Base-by-base conservation (phyloP, 2,329 filamentous ascomycete genomes). In the Pseudocercospora crystallina region DNA sequence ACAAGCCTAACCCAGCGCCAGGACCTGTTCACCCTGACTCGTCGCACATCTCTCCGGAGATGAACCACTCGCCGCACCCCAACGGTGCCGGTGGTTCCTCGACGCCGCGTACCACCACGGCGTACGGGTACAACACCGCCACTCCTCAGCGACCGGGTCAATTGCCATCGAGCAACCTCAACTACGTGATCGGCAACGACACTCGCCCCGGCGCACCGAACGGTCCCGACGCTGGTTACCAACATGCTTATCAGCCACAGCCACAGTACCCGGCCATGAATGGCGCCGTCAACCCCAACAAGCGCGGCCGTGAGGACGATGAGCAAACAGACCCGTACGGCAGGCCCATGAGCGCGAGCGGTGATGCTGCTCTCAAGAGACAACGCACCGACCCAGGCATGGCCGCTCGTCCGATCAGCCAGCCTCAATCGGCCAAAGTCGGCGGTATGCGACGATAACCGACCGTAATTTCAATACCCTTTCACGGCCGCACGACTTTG, bases 141-240 rank as follows among this genome's bases (percentile, higher is more conserved):
- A 91, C 89, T 1, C 87, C 91, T 42, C 90, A 90, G 15, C 85
- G 90, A 36, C 77, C 81, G 8, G 75, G 79, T 50, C 74, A 76
- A 37, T 78, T 84, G 53, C 80, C 86, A 3, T 85, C 88, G 1
- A 91, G 89, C 76, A 95, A 84, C 66, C 76, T 96, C 43, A 95
- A 95, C 78, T 95, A 85, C 70, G 86, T 95, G 56, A 90, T 95
- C 75, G 91, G 86, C 68, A 90, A 89, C 66, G 71, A 82, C 10
- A 58, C 65, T n/a, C 66, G 68, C 32, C 73, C 79, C 14, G 80
- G 80, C 43, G 89, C 95, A 59, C 61, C 60, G 8, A 66, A 66
- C 40, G 65, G 63, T 38, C 53, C 56, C 2, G 62, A 66, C 35
- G 81, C 85, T 5, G 95, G 95, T 67, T 80, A 82, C 31, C 79